These are phyloP conservation scores for Kodamaea ohmeri DNA, from an alignment of 1,139 yeast species.

Conservation along the genomic window DNA sequence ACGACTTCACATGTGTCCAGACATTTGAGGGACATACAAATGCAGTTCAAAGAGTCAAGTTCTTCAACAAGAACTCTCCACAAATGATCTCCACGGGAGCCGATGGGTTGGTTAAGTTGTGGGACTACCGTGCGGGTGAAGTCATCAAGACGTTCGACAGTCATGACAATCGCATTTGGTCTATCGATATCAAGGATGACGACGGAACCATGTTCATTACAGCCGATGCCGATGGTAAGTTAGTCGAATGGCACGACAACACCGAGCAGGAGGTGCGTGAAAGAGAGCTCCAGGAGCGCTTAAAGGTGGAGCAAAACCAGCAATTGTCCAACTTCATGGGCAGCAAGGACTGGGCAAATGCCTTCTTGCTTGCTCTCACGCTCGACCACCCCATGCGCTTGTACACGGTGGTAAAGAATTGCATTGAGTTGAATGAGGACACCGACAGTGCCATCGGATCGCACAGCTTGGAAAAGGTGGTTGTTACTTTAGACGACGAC, in stretches of 20 bases:
- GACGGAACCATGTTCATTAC: constrained; percentile 72
- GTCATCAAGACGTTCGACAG: constrained; percentile 73
- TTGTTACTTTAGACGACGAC: constrained; percentile 55
- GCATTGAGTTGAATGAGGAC: constrained; percentile 43
- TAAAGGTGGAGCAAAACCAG: constrained; percentile 83
- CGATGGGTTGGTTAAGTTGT: constrained; percentile 86
- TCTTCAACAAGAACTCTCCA: constrained; percentile 55
- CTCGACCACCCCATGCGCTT: constrained; percentile 84
- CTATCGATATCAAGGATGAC: constrained; percentile 62
- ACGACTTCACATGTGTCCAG: constrained; percentile 67
- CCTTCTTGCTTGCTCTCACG: constrained; percentile 80
- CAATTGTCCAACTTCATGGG: constrained; percentile 69
- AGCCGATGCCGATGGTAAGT: constrained; percentile 94
- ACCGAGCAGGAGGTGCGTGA: constrained; percentile 57
- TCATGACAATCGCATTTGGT: constrained; percentile 95
- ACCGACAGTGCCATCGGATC: constrained; percentile 57
- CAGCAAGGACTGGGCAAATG: constrained; percentile 79
- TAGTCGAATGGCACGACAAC: constrained; percentile 85
- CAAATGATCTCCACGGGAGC: constrained; percentile 87
- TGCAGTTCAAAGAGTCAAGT: constrained; percentile 79
- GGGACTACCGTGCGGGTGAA: constrained; percentile 82
- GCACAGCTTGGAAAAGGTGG: constrained; percentile 60
- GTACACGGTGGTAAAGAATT: constrained; percentile 63
- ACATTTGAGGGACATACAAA: constrained; percentile 96
- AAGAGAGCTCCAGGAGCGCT: constrained; percentile 49